phyloP scores from a whole-genome alignment of 2,329 filamentous ascomycete genomes.

The Pyrenophora seminiperda region DNA sequence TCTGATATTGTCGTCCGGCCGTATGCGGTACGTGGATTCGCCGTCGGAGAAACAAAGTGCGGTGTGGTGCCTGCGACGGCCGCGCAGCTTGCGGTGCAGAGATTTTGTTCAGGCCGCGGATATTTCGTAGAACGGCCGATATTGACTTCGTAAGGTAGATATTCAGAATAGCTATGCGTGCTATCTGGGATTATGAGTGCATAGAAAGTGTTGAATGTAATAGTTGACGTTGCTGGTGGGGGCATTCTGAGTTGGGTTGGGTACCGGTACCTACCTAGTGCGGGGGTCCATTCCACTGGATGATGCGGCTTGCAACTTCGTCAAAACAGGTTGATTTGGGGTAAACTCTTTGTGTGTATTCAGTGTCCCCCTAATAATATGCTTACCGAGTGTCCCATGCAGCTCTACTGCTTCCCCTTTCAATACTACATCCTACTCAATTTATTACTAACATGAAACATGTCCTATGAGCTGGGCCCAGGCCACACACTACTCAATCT shows the following conservation, averaged over 20 bases:
- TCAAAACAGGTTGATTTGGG: background rate
- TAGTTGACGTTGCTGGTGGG: background rate
- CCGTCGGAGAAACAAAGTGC: slow-evolving; percentile 12
- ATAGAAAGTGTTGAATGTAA: slow-evolving; percentile 15
- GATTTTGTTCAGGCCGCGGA: slow-evolving; percentile 11
- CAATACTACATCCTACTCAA: no score
- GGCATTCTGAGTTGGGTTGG: no score
- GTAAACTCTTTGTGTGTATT: background rate
- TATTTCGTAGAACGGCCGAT: background rate
- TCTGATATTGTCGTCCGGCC: no score
- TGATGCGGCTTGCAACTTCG: no score
- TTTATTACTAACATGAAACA: no score
- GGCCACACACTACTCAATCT: slow-evolving; percentile 47
- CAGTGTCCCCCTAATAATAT: no score
- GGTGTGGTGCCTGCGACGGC: slow-evolving; percentile 2
- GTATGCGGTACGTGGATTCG: background rate
- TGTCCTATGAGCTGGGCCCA: slow-evolving; percentile 19
- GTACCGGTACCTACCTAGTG: background rate
- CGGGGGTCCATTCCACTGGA: no score
- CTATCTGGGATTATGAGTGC: background rate
- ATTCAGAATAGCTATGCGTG: no score
- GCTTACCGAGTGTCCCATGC: no score
- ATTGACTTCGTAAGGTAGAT: no score
- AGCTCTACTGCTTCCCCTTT: no score
- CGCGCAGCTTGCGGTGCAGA: slow-evolving; percentile 2